Conservation (phyloP, 2,329 filamentous ascomycete genomes). For the Cercospora zeina region DNA sequence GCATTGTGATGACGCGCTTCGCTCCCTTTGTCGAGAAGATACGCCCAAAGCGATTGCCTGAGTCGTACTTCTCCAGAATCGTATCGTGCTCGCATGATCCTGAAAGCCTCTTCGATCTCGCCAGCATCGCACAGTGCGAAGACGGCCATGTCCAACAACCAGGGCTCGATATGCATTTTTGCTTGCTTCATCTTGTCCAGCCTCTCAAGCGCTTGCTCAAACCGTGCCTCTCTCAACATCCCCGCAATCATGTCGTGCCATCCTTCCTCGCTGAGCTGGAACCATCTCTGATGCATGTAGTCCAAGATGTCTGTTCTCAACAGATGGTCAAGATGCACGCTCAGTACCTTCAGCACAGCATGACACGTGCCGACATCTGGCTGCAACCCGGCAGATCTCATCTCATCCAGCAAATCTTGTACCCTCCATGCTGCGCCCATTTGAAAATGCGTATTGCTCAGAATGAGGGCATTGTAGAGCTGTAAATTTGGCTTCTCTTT, state of each 20-base stretch:
- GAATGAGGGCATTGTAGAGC: constrained; percentile 73
- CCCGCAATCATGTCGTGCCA: constrained; percentile 70
- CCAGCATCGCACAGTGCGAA: constrained; percentile 69
- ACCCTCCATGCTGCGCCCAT: constrained; percentile 68
- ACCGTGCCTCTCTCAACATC: constrained; percentile 75
- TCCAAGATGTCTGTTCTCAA: constrained; percentile 69
- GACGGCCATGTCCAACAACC: constrained; percentile 77
- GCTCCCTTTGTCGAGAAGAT: constrained; percentile 74
- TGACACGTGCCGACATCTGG: constrained; percentile 69
- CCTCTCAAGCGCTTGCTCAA: constrained; percentile 73
- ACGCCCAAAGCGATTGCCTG: constrained; percentile 63
- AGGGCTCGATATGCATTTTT: constrained; percentile 59
- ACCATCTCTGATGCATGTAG: constrained; percentile 74
- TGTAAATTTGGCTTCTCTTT: constrained; percentile 57
- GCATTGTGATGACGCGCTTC: constrained; percentile 60
- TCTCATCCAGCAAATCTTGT: constrained; percentile 66
- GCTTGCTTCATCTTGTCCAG: constrained; percentile 66
- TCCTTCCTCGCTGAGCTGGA: constrained; percentile 61
- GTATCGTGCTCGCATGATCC: constrained; percentile 63
- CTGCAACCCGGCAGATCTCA: constrained; percentile 62
- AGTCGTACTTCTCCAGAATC: constrained; percentile 47
- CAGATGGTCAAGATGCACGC: constrained; percentile 82
- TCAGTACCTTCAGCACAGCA: constrained; percentile 69
- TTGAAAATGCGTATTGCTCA: constrained; percentile 64
- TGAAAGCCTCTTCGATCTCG: constrained; percentile 75